phyloP scores from a whole-genome alignment of 768 basidiomycete genomes.

The Pluteus cervinus region DNA sequence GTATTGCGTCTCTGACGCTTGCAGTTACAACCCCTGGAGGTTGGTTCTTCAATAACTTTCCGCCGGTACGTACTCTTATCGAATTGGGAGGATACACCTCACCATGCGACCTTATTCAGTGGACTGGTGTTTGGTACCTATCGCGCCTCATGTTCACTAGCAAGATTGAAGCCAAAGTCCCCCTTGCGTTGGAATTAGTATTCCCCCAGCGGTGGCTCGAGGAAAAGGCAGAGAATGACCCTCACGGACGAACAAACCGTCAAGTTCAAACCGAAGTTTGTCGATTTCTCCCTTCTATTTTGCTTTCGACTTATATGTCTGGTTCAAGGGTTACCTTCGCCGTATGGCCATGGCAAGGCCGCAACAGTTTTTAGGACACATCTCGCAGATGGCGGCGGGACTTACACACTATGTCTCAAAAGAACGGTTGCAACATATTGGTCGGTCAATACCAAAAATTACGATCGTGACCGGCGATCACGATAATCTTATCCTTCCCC shows the following conservation, averaged over 20 bases:
- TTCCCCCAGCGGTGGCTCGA: slow-evolving; percentile 61
- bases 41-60: slow-evolving; percentile 47
- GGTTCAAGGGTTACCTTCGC: slow-evolving; percentile 33
- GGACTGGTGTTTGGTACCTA: slow-evolving; percentile 30
- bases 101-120: slow-evolving; percentile 21
- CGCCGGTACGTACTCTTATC: too few species aligned
- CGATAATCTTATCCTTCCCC: slow-evolving; percentile 50
- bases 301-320: neutral
- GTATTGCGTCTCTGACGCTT: slow-evolving; percentile 62
- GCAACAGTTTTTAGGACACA: slow-evolving; percentile 51
- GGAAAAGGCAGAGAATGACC: slow-evolving; percentile 43
- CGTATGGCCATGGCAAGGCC: slow-evolving; percentile 48
- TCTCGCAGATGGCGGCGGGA: slow-evolving; percentile 71
- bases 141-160: slow-evolving; percentile 33
- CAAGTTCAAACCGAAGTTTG: slow-evolving; percentile 52
- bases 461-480: slow-evolving; percentile 62
- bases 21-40: slow-evolving; percentile 69
- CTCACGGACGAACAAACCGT: slow-evolving; percentile 55
- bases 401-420: slow-evolving; percentile 56
- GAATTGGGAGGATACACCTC: too few species aligned
- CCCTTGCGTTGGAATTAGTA: slow-evolving; percentile 48
- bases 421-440: slow-evolving; percentile 41
- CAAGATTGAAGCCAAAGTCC: slow-evolving; percentile 42
- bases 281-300: neutral
- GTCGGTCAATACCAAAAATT: slow-evolving; percentile 57